A percentile compares a stretch with the other conserved stretches of the same genome.
Conservation (phyloP, 1,139 yeast species). For the Geotrichum aggregatum region DNA sequence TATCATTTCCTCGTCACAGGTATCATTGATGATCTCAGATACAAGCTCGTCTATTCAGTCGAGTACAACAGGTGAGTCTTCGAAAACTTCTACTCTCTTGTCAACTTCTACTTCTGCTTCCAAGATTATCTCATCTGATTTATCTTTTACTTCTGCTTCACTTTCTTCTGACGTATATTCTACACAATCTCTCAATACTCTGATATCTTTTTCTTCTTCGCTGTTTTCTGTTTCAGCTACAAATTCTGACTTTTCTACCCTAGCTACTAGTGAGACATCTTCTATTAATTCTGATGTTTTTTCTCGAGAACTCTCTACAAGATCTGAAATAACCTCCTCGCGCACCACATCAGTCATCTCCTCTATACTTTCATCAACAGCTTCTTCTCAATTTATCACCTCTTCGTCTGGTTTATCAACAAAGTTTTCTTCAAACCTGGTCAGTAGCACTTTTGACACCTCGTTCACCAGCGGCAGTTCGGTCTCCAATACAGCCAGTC, state of each 20-base stretch:
- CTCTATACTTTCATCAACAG: background rate
- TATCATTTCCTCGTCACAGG: background rate
- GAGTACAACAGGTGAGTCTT: background rate
- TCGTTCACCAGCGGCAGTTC: background rate
- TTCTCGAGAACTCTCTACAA: background rate
- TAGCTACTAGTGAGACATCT: background rate
- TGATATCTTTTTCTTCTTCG: background rate
- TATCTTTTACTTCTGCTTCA: background rate
- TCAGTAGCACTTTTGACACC: background rate
- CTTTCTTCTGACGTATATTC: background rate
- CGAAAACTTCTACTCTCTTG: background rate
- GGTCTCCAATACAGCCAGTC: background rate
- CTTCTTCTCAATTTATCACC: background rate
- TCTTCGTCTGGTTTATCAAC: background rate
- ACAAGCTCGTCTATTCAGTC: no score
- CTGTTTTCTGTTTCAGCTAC: background rate
- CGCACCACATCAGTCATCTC: background rate
- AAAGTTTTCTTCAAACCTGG: background rate
- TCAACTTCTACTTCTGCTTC: background rate
- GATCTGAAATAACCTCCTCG: background rate
- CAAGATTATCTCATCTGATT: background rate
- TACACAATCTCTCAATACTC: background rate
- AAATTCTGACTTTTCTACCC: background rate
- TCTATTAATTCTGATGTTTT: background rate
- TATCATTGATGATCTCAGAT: no score